A percentile compares a stretch with the other conserved stretches of the same genome.
Evolutionary conservation across 2,329 filamentous ascomycete genomes (phyloP).

Genomic region (Drechslerella dactyloides): DNA sequence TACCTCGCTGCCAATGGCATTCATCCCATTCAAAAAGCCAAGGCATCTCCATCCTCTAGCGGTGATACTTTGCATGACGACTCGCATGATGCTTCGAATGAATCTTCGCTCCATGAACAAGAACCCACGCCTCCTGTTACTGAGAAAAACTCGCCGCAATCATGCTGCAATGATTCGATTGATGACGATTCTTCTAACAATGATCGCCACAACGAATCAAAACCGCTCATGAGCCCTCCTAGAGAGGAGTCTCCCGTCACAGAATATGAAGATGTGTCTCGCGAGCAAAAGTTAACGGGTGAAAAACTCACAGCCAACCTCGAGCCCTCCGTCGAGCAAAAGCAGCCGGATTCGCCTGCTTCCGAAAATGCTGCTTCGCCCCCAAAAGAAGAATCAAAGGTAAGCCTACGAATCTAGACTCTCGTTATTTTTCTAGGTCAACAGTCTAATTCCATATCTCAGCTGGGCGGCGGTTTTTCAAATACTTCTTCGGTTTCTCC

Average conservation of each 20-base stretch:
- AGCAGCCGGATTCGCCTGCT: slow-evolving; percentile 4
- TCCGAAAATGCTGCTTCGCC: neutral
- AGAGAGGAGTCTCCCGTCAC: neutral
- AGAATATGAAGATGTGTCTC: neutral
- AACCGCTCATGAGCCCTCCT: neutral
- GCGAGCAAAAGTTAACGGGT: slow-evolving; percentile 10
- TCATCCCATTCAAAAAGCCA: neutral
- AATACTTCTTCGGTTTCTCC: slow-evolving; percentile 41
- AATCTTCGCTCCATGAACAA: neutral
- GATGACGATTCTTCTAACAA: slow-evolving; percentile 34
- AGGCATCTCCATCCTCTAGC: neutral
- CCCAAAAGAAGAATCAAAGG: slow-evolving; percentile 20
- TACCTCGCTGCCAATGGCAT: neutral
- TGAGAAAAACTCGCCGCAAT: neutral
- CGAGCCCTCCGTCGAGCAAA: slow-evolving; percentile 5
- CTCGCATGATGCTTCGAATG: neutral
- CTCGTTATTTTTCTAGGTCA: neutral
- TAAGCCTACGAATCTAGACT: neutral
- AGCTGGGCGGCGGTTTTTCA: slow-evolving; percentile 33
- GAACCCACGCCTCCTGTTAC: neutral
- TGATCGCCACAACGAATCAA: slow-evolving; percentile 12
- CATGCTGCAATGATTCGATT: neutral
- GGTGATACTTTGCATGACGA: no score
- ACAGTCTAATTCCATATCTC: neutral
- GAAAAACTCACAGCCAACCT: slow-evolving; percentile 6